phyloP scores from a whole-genome alignment of 768 basidiomycete species.

The Leccinum boreale region DNA sequence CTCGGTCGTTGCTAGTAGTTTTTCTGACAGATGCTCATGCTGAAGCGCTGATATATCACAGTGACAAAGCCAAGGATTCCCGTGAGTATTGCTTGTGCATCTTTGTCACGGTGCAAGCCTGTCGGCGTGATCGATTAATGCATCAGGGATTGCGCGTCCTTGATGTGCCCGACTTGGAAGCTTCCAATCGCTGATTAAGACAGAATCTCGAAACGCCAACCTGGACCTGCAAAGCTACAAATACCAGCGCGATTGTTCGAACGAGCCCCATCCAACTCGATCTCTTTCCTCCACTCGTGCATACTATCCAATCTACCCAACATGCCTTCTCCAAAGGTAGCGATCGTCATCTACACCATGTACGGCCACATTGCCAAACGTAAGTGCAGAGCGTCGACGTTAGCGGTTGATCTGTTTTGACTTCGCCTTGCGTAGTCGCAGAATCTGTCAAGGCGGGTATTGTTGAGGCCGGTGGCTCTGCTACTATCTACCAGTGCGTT shows the following conservation, averaged over 20 bases:
- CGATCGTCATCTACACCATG: constrained; percentile 71
- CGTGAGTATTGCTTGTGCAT: constrained; percentile 12
- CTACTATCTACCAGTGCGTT: constrained; percentile 54
- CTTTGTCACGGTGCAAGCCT: constrained; percentile 7
- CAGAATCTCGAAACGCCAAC: not conserved
- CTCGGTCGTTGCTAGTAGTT: not conserved
- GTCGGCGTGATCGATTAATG: not conserved
- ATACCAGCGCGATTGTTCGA: constrained; percentile 4
- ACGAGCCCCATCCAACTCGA: not conserved
- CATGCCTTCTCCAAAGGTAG: constrained; percentile 53
- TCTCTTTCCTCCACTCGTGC: not conserved
- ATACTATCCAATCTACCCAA: not conserved
- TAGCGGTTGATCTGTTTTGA: not conserved
- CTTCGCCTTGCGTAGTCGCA: constrained; percentile 48
- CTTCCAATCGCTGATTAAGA: not conserved
- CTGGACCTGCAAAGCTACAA: constrained; percentile 3
- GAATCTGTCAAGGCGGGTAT: constrained; percentile 49
- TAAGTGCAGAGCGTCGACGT: constrained; percentile 32
- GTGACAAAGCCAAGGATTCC: constrained; percentile 4
- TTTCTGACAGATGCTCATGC: not conserved
- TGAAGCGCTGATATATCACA: not conserved
- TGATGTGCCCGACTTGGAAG: constrained; percentile 8
- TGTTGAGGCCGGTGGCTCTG: constrained; percentile 46
- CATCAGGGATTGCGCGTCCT: constrained; percentile 9
- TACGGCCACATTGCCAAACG: constrained; percentile 71